Conservation (phyloP, 176 grass and related monocot species). For the Pontederia crassipes region DNA sequence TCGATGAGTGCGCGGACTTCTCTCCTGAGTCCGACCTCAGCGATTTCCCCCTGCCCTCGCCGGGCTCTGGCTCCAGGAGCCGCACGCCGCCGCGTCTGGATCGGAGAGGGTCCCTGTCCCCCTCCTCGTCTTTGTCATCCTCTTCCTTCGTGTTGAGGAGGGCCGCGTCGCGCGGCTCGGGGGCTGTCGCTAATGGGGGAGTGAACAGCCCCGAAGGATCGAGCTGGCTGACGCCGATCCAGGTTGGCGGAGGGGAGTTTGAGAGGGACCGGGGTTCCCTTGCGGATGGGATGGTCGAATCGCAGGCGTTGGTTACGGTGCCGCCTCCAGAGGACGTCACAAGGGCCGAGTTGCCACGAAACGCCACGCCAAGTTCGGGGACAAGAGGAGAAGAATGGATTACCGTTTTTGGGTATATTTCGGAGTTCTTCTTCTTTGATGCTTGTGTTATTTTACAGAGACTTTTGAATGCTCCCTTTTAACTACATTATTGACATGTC, state of each 20-base stretch:
- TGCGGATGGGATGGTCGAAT: constrained; percentile 3
- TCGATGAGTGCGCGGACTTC: constrained; percentile 6
- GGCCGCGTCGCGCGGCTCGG: not conserved
- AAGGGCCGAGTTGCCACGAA: not conserved
- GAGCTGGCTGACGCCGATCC: not conserved
- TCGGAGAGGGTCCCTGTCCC: not conserved
- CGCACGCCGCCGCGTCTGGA: not conserved
- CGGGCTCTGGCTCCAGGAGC: not conserved
- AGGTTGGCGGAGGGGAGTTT: not conserved
- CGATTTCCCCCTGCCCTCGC: constrained; percentile 1
- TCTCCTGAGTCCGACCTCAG: constrained; percentile 4
- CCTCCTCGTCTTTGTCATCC: not conserved
- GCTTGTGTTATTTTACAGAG: not conserved
- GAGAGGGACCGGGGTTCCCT: not conserved
- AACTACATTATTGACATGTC: too few relatives aligned
- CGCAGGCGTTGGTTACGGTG: constrained; percentile 4
- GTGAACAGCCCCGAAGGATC: not conserved
- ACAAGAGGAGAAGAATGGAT: not conserved
- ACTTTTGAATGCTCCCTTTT: too few relatives aligned
- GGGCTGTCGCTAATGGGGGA: not conserved
- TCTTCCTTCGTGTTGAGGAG: not conserved
- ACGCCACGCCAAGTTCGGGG: not conserved
- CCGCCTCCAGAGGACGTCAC: not conserved
- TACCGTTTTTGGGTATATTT: constrained; percentile 13
- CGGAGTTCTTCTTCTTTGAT: not conserved